Base-by-base conservation (phyloP, 805 yeast species). In the Myxozyma mucilagina region DNA sequence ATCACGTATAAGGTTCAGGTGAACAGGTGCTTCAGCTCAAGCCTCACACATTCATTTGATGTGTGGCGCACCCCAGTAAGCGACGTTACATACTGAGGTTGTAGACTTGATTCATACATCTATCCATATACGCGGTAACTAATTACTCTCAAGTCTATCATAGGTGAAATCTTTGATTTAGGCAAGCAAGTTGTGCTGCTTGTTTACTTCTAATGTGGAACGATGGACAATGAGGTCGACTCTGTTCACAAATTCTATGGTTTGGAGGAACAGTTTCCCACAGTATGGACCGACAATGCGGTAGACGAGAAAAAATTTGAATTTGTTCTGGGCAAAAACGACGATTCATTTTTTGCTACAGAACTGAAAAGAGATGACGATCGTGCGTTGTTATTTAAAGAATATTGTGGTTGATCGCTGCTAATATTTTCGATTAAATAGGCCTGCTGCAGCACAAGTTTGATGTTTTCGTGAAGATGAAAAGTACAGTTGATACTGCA, bases 401-500 rank as follows among this genome's bases (percentile, higher is more conserved):
- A 24, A 24, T 3, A 24, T 24, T 24, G 29, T 24, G 29, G 29
- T 24, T 3, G 29, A 24, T 24, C 29, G 29, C 29, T 3, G 29
- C 29, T 24, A 4, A 24, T 24, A 4, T 24, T 4, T 4, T 24
- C 29, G 29, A 24, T 13, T 42, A 35, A 8, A 5, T 13, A 60
- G 64, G 57, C 7, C 39, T 14, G 1, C 4, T 56, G 6, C 62
- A 58, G 36, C 62, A 78, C 13, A 89, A 87, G 69, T 86, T 84
- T 66, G 81, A 83, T 56, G 79, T 80, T 66, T 87, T 86, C 64
- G 89, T 88, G 36, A 81, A 81, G 63, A 79, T 86, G 32, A 88
- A 88, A 68, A 82, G 86, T 29, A 76, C 83, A 3, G 73, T 88
- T 41, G 92, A 87, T 69, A 79, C 79, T 32, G 84, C 87, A 3